Conservation (phyloP, 2,329 filamentous ascomycete genomes). For the Colletotrichum tropicicola region DNA sequence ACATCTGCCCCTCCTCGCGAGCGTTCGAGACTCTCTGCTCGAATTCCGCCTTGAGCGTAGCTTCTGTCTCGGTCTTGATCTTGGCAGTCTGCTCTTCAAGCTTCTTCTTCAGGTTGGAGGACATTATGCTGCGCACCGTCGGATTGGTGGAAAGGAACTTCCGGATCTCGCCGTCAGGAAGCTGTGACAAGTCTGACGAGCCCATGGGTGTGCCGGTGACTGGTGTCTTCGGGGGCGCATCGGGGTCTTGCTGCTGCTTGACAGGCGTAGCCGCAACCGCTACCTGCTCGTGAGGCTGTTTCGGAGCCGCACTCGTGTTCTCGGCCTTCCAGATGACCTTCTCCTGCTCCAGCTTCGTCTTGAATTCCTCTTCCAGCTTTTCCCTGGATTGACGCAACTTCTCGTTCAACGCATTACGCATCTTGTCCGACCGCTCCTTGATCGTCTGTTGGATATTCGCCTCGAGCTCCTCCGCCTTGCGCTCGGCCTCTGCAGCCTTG, state of each 20-base stretch:
- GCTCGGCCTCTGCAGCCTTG: conserved; percentile 70
- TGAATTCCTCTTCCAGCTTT: conserved; percentile 54
- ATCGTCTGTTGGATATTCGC: conserved; percentile 67
- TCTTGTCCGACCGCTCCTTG: conserved; percentile 72
- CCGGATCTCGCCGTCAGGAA: conserved; percentile 65
- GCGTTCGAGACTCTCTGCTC: conserved; percentile 64
- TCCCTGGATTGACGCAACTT: conserved; percentile 74
- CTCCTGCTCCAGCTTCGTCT: conserved; percentile 70
- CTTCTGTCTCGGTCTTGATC: conserved; percentile 63
- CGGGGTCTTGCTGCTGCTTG: conserved; percentile 45
- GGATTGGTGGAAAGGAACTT: conserved; percentile 65
- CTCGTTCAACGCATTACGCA: conserved; percentile 74
- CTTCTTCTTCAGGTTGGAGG: conserved; percentile 74
- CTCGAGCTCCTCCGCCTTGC: conserved; percentile 71
- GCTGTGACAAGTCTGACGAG: conserved; percentile 51
- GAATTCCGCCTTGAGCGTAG: conserved; percentile 54
- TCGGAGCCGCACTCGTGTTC: conserved; percentile 42
- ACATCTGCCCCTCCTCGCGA: conserved; percentile 71
- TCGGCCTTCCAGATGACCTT: conserved; percentile 70
- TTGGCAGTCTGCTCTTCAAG: conserved; percentile 72
- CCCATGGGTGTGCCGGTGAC: conserved; percentile 41
- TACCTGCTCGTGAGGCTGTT: conserved; percentile 29
- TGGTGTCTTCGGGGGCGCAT: conserved; percentile 45
- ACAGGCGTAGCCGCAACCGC: conserved; percentile 47
- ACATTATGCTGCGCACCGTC: conserved; percentile 66